Base-by-base conservation (phyloP, 1,139 yeast genomes). In the Meyerozyma guilliermondii region DNA sequence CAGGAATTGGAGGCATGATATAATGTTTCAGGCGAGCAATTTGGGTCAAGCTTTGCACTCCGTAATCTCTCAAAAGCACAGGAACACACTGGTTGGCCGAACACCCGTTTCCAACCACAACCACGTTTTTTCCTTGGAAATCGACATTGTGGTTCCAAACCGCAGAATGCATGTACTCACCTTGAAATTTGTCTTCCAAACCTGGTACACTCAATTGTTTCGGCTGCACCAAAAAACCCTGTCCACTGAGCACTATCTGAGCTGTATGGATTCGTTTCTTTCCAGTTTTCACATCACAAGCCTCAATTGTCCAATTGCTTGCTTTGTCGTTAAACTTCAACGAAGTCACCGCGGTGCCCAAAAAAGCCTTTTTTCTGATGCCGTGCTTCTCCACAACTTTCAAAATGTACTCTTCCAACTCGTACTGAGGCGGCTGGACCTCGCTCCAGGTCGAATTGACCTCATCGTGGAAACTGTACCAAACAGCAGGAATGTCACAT, bases 101-200 rank as follows among this genome's bases (percentile, higher is more conserved):
- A 34, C 62, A 58, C 3, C 62, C 62, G 39, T 54, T 52, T 5
- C 62, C 62, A 33, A 58, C 43, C 11, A 58, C 60, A 7, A 56
- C 56, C 14, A 58, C 60, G n/a, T 51, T 50, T 42, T 57, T 58
- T 13, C 47, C 45, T 36, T 53, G 46, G 60, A 62, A 7, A 59
- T 64, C 63, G n/a, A 71, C 69, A 10, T 55, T 46, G 48, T 72
- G 71, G 46, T 76, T 67, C 73, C 77, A 76, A 36, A 71, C 54
- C 1, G 75, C 77, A 1, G 78, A 70, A 50, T 76, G 81, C 65
- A 74, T 65, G 51, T 68, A 70, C 4, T 51, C 52, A 3, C 81
- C 81, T 49, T 71, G 58, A 53, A 68, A 76, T 20, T 54, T 55
- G 27, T 68, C 71, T 38, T 29, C 10, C 40, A 76, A 50, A 0